Percentiles rank a stretch among this genome's conserved stretches.
Conservation (phyloP, 208 protist genomes). For the Wallacemonas collosoma region DNA sequence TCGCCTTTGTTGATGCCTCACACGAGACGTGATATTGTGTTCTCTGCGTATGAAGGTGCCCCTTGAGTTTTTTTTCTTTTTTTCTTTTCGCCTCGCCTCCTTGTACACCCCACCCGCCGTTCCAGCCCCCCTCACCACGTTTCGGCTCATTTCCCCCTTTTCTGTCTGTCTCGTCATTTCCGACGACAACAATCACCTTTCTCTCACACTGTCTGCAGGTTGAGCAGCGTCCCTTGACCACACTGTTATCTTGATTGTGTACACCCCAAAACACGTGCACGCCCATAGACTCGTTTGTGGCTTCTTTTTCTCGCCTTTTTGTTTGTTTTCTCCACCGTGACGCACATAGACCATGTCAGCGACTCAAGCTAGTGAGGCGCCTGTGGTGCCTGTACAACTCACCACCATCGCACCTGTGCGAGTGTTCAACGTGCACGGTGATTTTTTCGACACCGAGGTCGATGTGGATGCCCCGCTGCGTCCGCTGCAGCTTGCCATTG, state of each 20-base stretch:
- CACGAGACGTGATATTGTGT: neutral
- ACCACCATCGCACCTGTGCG: slow-evolving; percentile 72
- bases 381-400: slow-evolving; percentile 60
- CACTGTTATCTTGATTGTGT: no score
- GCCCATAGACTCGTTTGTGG: neutral
- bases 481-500: slow-evolving; percentile 71
- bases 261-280: no score
- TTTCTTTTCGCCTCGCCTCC: slow-evolving; percentile 2
- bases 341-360: neutral
- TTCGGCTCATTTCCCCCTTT: neutral
- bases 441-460: slow-evolving; percentile 87
- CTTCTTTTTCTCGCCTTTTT: neutral
- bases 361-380: neutral
- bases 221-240: no score
- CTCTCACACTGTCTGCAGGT: no score
- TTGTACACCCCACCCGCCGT: no score
- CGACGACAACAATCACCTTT: no score
- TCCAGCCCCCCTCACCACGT: no score
- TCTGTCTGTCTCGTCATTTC: neutral
- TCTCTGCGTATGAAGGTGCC: neutral
- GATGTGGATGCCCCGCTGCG: slow-evolving; percentile 73
- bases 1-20: neutral
- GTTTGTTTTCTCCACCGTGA: neutral
- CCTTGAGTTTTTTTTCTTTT: neutral
- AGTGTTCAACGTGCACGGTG: slow-evolving; percentile 68